phyloP scores from a whole-genome alignment of 2,329 filamentous ascomycete genomes.

The Clonostachys rosea region DNA sequence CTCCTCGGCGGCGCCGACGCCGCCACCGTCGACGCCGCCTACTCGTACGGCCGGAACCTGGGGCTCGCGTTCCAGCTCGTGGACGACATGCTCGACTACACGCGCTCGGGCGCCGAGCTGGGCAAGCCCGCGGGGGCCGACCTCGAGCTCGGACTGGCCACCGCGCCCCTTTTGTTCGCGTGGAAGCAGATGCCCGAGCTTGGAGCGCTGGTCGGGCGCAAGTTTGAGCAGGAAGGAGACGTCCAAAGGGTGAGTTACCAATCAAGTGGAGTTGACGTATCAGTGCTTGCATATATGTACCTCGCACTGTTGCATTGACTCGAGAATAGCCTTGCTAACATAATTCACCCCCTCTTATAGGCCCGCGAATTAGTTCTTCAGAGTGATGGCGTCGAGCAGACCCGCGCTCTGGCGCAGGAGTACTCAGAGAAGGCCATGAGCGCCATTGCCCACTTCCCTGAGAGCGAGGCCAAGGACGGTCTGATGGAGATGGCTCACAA shows the following conservation, averaged over 20 bases:
- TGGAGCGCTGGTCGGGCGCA: slow-evolving; percentile 83
- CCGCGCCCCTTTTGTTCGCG: slow-evolving; percentile 88
- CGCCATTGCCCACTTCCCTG: slow-evolving; percentile 80
- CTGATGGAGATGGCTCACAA: slow-evolving; percentile 92
- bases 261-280: neutral
- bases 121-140: slow-evolving; percentile 96
- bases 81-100: slow-evolving; percentile 97
- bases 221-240: slow-evolving; percentile 81
- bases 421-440: slow-evolving; percentile 85
- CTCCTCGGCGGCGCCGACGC: slow-evolving; percentile 74
- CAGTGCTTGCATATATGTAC: slow-evolving; percentile 6
- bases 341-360: slow-evolving; percentile 37
- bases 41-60: slow-evolving; percentile 87
- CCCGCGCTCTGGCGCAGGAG: slow-evolving; percentile 81
- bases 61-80: slow-evolving; percentile 96
- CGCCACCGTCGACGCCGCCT: slow-evolving; percentile 84
- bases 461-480: slow-evolving; percentile 91
- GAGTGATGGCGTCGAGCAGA: slow-evolving; percentile 89
- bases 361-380: slow-evolving; percentile 79
- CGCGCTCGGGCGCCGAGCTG: slow-evolving; percentile 74
- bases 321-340: neutral
- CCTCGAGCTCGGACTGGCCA: slow-evolving; percentile 87
- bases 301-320: neutral
- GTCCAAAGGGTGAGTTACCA: slow-evolving; percentile 65
- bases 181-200: slow-evolving; percentile 88